These are phyloP conservation scores for Hypericum perforatum DNA, from an alignment of 345 rosid genomes.

Conservation along the genomic window DNA sequence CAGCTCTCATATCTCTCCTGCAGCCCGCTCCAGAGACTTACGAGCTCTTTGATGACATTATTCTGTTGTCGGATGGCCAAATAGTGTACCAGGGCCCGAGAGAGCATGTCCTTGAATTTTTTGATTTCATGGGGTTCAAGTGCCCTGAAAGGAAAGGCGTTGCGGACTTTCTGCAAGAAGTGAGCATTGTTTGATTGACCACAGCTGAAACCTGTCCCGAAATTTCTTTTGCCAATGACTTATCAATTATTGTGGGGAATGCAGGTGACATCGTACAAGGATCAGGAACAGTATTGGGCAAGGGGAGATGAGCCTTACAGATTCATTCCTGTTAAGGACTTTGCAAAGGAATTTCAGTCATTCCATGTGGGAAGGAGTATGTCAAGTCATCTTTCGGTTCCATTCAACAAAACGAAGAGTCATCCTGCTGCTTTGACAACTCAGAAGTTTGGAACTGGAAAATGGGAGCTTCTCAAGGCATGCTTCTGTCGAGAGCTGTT, in stretches of 20 bases:
- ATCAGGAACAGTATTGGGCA: slow-evolving; percentile 3
- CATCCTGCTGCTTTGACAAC: slow-evolving; percentile 1
- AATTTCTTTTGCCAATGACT: neutral
- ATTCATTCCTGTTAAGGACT: neutral
- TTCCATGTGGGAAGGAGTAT: slow-evolving; percentile 2
- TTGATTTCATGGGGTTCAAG: neutral
- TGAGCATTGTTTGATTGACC: neutral
- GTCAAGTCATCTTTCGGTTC: neutral
- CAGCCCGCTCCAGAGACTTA: slow-evolving; percentile 5
- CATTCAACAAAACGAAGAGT: neutral
- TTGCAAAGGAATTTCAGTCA: neutral
- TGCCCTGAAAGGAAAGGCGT: slow-evolving; percentile 2
- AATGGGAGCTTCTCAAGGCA: slow-evolving; percentile 1
- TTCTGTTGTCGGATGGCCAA: neutral
- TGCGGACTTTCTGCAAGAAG: slow-evolving; percentile 2
- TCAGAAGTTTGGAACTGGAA: neutral
- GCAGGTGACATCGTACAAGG: neutral
- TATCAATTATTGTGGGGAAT: neutral
- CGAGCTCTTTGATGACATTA: slow-evolving; percentile 4
- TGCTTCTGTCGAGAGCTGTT: neutral
- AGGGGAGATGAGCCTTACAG: neutral
- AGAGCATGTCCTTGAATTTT: neutral
- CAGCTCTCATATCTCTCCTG: slow-evolving; percentile 6
- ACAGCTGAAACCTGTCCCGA: too few species aligned
- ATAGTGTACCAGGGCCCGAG: slow-evolving; percentile 3